A percentile compares a stretch with the other conserved stretches of the same genome.
These are phyloP conservation scores for Candida pseudoviswanathii DNA, from an alignment of 1,139 yeast species.

Conservation along the genomic window DNA sequence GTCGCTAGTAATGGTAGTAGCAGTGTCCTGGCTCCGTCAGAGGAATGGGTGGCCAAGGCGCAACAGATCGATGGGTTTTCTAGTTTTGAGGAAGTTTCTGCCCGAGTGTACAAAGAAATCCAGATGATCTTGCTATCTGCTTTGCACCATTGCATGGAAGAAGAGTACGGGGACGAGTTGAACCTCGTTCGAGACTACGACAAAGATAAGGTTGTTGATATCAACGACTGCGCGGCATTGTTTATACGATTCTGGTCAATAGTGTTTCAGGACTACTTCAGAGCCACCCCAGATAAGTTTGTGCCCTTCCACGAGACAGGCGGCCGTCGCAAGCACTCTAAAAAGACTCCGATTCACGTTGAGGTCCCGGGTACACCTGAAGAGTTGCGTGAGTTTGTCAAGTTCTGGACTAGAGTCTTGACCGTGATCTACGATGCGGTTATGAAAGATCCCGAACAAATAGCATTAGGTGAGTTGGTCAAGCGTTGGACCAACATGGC, in stretches of 20 bases:
- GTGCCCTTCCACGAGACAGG: slow-evolving; percentile 31
- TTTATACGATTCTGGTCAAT: slow-evolving; percentile 57
- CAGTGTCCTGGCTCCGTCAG: slow-evolving; percentile 9
- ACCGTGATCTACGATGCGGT: slow-evolving; percentile 39
- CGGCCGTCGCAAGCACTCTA: slow-evolving; percentile 20
- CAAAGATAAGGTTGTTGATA: slow-evolving; percentile 27
- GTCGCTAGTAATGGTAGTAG: not conserved
- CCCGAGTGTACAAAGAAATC: slow-evolving; percentile 40
- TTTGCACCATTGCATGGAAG: slow-evolving; percentile 54
- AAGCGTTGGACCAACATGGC: slow-evolving; percentile 42
- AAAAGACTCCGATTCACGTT: slow-evolving; percentile 23
- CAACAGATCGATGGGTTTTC: slow-evolving; percentile 8
- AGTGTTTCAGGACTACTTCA: slow-evolving; percentile 55
- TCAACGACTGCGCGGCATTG: slow-evolving; percentile 45
- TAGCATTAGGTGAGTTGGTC: slow-evolving; percentile 38
- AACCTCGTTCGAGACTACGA: slow-evolving; percentile 51
- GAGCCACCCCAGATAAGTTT: slow-evolving; percentile 15
- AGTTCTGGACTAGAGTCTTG: slow-evolving; percentile 55
- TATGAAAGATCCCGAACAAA: slow-evolving; percentile 39
- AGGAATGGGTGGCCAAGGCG: slow-evolving; percentile 16
- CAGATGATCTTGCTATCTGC: slow-evolving; percentile 45
- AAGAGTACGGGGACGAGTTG: slow-evolving; percentile 60
- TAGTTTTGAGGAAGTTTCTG: slow-evolving; percentile 13
- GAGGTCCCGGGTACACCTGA: slow-evolving; percentile 28
- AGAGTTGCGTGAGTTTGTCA: slow-evolving; percentile 42